Percentiles rank a stretch among this genome's conserved stretches.
These are phyloP conservation scores for Arachnomyces sp. DNA, from an alignment of 2,329 filamentous ascomycete species.

Conservation along the genomic window DNA sequence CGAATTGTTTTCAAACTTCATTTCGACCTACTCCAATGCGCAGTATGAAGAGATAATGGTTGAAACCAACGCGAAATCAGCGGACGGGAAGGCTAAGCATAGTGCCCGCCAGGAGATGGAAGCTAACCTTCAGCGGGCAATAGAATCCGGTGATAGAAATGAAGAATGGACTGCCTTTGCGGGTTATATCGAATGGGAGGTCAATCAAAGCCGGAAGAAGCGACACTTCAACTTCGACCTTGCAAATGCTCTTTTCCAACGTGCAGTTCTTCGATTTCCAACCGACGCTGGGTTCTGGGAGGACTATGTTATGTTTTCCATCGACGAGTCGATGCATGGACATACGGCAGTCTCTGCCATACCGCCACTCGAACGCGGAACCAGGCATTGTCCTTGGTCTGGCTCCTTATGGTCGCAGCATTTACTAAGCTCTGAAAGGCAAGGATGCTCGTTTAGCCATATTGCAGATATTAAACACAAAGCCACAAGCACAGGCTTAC, in stretches of 20 bases:
- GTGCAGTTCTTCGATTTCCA: slow-evolving; percentile 67
- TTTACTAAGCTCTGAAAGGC: slow-evolving; percentile 74
- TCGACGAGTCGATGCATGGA: slow-evolving; percentile 44
- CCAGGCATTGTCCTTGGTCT: slow-evolving; percentile 87
- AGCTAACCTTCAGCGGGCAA: slow-evolving; percentile 44
- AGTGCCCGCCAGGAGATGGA: slow-evolving; percentile 49
- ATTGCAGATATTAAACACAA: slow-evolving; percentile 88
- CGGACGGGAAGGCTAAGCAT: slow-evolving; percentile 48
- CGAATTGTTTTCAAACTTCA: slow-evolving; percentile 52
- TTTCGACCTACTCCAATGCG: slow-evolving; percentile 48
- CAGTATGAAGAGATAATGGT: slow-evolving; percentile 54
- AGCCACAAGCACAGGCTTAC: slow-evolving; percentile 75
- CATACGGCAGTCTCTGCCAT: slow-evolving; percentile 47
- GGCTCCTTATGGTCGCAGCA: slow-evolving; percentile 86
- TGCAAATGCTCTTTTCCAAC: slow-evolving; percentile 62
- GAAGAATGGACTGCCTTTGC: slow-evolving; percentile 47
- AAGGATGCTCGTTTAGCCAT: slow-evolving; percentile 65
- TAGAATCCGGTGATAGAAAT: slow-evolving; percentile 45
- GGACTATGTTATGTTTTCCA: slow-evolving; percentile 70
- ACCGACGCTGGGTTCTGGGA: slow-evolving; percentile 72
- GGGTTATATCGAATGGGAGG: slow-evolving; percentile 83
- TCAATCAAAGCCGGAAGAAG: slow-evolving; percentile 53
- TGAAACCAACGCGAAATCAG: slow-evolving; percentile 43
- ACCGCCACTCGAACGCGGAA: slow-evolving; percentile 70
- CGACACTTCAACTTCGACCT: slow-evolving; percentile 46